Evolutionary conservation across 768 basidiomycete genomes (phyloP).

Genomic region (Boletellus emodensis): DNA sequence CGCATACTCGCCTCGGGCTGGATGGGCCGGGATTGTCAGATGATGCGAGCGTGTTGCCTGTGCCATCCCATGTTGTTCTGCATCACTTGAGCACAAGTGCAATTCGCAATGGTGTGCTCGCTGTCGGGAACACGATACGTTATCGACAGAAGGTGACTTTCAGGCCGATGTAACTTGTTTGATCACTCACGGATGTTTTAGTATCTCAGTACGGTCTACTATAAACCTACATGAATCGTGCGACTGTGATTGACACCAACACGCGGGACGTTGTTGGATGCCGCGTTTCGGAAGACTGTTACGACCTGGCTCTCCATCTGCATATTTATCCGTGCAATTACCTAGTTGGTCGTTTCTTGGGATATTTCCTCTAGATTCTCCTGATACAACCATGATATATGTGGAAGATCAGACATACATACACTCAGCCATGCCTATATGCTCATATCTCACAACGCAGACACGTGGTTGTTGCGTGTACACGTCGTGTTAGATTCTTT

Average conservation of each 20-base stretch:
- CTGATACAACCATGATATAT: constrained; percentile 19
- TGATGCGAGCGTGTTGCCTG: constrained; percentile 86
- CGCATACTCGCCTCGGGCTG: constrained; percentile 32
- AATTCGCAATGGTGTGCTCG: constrained; percentile 88
- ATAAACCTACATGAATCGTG: constrained; percentile 56
- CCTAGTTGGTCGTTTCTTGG: constrained; percentile 25
- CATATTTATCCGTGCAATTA: constrained; percentile 26
- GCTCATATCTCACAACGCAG: constrained; percentile 6
- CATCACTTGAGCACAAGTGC: constrained; percentile 95
- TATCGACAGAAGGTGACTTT: constrained; percentile 80
- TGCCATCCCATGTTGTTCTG: constrained; percentile 90
- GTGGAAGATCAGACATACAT: constrained; percentile 16
- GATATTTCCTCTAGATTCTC: constrained; percentile 25
- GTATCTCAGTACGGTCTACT: constrained; percentile 85
- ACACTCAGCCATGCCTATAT: constrained; percentile 16
- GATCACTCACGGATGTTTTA: constrained; percentile 30
- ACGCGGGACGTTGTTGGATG: constrained; percentile 27
- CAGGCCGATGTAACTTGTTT: neutral
- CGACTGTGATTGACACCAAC: constrained; percentile 11
- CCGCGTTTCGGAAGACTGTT: constrained; percentile 9
- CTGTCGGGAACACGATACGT: constrained; percentile 87
- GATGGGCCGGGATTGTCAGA: constrained; percentile 57
- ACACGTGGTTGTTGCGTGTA: constrained; percentile 5
- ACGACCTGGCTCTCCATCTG: constrained; percentile 11
- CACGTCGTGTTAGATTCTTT: constrained; percentile 7